Evolutionary conservation across 345 rosid species (phyloP).

Genomic region (Euphorbia lathyris): DNA sequence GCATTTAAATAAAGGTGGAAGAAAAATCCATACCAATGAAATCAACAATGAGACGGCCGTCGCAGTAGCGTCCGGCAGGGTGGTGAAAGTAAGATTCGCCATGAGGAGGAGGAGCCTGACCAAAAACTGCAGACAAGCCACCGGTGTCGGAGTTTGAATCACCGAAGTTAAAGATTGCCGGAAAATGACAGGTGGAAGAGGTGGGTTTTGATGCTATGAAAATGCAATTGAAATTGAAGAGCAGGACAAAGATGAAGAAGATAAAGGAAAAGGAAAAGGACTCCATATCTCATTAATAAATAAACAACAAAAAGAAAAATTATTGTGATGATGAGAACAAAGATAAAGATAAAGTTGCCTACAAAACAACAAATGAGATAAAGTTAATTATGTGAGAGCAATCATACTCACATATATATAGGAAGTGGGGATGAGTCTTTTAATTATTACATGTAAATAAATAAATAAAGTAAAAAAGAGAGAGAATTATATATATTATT

Average conservation of each 20-base stretch:
- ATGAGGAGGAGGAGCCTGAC: constrained; percentile 67
- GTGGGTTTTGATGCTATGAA: too few relatives aligned
- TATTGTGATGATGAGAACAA: too few relatives aligned
- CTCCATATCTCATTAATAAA: constrained; percentile 19
- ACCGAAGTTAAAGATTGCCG: constrained; percentile 86
- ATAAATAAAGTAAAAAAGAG: too few relatives aligned
- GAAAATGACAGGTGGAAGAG: constrained; percentile 31
- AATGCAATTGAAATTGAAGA: neutral
- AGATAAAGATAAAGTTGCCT: too few relatives aligned
- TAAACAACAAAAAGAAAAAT: too few relatives aligned
- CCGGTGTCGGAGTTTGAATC: constrained; percentile 97
- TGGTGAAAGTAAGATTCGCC: constrained; percentile 65
- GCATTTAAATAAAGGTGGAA: neutral
- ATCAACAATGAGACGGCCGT: constrained; percentile 86
- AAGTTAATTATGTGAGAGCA: too few relatives aligned
- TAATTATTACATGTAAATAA: too few relatives aligned
- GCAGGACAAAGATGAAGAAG: neutral
- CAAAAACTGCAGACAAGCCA: constrained; percentile 77
- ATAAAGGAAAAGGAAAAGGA: neutral
- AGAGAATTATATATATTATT: too few relatives aligned
- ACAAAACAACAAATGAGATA: too few relatives aligned
- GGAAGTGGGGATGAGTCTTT: too few relatives aligned
- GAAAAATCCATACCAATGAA: constrained; percentile 55
- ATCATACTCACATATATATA: too few relatives aligned
- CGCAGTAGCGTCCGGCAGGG: constrained; percentile 80